Evolutionary conservation across 2,329 filamentous ascomycete genomes (phyloP), one percentile per base, ranked within the genome.

Genomic region (Botryotinia convoluta): DNA sequence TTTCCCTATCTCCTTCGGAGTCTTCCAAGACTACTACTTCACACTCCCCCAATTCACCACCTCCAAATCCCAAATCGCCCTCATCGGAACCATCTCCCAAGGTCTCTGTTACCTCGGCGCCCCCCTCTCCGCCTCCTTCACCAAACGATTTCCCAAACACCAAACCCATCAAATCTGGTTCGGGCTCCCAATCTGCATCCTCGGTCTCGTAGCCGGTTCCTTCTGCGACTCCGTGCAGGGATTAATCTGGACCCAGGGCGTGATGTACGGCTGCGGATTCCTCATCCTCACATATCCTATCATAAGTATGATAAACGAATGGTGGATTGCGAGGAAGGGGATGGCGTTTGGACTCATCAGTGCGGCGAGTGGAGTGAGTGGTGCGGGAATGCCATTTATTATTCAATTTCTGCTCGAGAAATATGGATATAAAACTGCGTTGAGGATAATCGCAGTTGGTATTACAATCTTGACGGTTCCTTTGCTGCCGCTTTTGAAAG

Each of bases 221-320:
- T 87, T 91, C 76, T 85, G 87, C 0, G 83, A 80, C 4, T 87
- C 82, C 3, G 84, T 88, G 0, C 81, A 82, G 0, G 86, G 89
- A 54, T 84, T 92, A 48, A 87, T 92, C 74, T 78, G 84, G 18
- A 89, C 87, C 0, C 90, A 92, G 78, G 90, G 90, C 4, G 79
- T 91, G 12, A 79, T 91, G 42, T 91, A 89, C 77, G 89, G 85
- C 54, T 77, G 90, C 16, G 88, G 89, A 35, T 88, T 88, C n/a
- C 82, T 84, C 9, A 82, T 89, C 60, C 82, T 85, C 8, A 90
- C 89, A 78, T 85, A 84, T 44, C 88, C 89, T 0, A 87, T 86
- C 76, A 85, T 90, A 51, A 76, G 86, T 48, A 90, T 89, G 80
- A 82, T 91, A 75, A 86, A 90, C 74, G 86, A 90, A 78, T 91